phyloP scores from a whole-genome alignment of 2,329 filamentous ascomycete genomes.

The Emmonsia crescens region DNA sequence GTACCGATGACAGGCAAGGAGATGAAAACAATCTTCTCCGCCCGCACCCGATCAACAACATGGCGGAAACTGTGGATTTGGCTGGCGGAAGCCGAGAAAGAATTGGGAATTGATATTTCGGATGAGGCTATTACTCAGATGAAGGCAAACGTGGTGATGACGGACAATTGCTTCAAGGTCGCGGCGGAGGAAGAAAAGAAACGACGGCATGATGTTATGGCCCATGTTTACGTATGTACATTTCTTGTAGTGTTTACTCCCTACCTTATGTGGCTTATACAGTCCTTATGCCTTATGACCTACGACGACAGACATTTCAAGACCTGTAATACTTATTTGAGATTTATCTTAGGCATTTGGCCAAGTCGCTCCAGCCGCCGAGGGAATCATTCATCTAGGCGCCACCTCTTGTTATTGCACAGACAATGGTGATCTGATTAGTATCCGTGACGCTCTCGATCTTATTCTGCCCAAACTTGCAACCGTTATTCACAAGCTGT shows the following conservation, averaged over 20 bases:
- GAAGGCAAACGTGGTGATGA: constrained; percentile 60
- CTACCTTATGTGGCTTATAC: background rate
- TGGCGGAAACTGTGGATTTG: constrained; percentile 81
- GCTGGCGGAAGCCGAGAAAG: constrained; percentile 71
- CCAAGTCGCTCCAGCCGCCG: constrained; percentile 60
- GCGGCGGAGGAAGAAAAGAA: constrained; percentile 66
- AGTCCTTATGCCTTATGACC: background rate
- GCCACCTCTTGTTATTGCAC: constrained; percentile 44
- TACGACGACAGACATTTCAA: background rate
- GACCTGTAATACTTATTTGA: background rate
- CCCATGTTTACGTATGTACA: constrained; percentile 48
- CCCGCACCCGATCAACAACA: constrained; percentile 60
- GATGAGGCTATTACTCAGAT: constrained; percentile 67
- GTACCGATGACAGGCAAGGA: constrained; percentile 32
- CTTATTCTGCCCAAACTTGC: constrained; percentile 69
- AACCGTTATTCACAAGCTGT: constrained; percentile 64
- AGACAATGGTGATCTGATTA: constrained; percentile 68
- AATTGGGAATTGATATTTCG: constrained; percentile 58
- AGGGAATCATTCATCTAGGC: constrained; percentile 72
- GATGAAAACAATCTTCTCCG: constrained; percentile 72
- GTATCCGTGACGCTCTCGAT: constrained; percentile 63
- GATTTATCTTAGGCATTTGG: constrained; percentile 39
- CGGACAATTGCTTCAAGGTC: constrained; percentile 65
- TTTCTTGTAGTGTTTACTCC: background rate
- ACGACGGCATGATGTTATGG: constrained; percentile 54